Evolutionary conservation across 495 filamentous ascomycete species (phyloP), one percentile per base, ranked within the genome.

Genomic region (Friedmanniomyces simplex): DNA sequence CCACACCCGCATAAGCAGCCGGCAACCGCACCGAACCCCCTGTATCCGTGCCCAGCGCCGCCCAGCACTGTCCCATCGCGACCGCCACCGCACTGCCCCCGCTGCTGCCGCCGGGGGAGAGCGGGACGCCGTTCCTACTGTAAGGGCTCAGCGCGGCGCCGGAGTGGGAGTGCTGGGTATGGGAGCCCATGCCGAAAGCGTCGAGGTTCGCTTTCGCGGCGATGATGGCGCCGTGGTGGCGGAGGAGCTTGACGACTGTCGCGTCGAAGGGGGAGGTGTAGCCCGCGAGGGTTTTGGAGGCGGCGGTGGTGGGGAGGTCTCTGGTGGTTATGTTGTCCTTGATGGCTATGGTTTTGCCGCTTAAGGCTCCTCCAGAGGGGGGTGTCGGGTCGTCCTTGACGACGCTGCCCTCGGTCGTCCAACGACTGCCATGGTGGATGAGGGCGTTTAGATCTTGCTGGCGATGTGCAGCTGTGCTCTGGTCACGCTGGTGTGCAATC

Each of bases 111-210:
- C 93, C 93, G 1, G 87, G 83, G 5, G 91, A 95, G 34, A 80
- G 50, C 16, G 56, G 45, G 11, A 57, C 22, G 28, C 54, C 56
- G 20, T 58, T 41, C 20, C 55, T 45, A 18, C 18, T 51, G n/a
- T 60, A 58, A 8, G 63, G 63, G 24, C 73, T 82, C 45, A 74
- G 76, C 2, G 93, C 87, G 21, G 80, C 63, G 3, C 87, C 91
- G 66, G 85, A 86, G 52, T 69, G 67, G 20, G 91, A 94, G 66
- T 90, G 71, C 1, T 76, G 79, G 16, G 88, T 89, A 72, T 97
- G 87, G 12, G 89, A 94, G 37, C 93, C 93, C 93, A 98, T 98
- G 21, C 93, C 93, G 71, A 97, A 98, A 67, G 97, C 93, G 75
- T 98, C 93, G 63, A 98, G 76, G 69, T 95, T 95, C 0, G 89